Evolutionary conservation across 495 filamentous ascomycete species (phyloP).

Genomic region (Acidomyces sp.): DNA sequence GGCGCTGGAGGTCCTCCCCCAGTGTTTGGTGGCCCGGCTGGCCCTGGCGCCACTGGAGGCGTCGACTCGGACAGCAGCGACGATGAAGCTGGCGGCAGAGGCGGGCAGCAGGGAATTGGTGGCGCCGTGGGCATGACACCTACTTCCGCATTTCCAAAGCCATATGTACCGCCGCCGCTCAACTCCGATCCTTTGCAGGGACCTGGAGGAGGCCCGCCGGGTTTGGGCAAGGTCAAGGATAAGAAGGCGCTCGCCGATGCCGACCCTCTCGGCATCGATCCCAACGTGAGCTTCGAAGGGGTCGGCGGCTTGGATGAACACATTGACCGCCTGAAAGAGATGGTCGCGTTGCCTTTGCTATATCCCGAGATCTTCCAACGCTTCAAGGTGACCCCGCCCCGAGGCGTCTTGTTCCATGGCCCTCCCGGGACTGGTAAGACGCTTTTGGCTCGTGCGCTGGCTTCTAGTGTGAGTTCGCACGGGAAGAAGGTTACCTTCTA

Average conservation of each 20-base stretch:
- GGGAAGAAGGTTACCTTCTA: constrained; percentile 94
- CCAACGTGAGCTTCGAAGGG: constrained; percentile 79
- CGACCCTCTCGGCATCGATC: constrained; percentile 83
- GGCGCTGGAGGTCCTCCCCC: constrained; percentile 58
- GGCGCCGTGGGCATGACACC: constrained; percentile 63
- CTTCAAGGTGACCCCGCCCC: constrained; percentile 83
- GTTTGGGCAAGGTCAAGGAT: constrained; percentile 82
- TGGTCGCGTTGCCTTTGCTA: constrained; percentile 84
- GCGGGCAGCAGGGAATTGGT: constrained; percentile 34
- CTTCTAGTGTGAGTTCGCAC: constrained; percentile 64
- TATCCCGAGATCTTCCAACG: constrained; percentile 91
- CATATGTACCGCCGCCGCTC: constrained; percentile 49
- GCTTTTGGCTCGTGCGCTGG: constrained; percentile 77
- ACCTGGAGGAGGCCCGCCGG: constrained; percentile 56
- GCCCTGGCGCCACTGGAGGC: constrained; percentile 58
- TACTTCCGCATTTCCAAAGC: constrained; percentile 47
- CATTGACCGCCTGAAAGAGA: constrained; percentile 93
- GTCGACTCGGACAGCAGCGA: constrained; percentile 94
- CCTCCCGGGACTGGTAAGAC: constrained; percentile 98
- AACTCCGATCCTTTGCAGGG: constrained; percentile 50
- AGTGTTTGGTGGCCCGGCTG: constrained; percentile 65
- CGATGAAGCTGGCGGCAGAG: constrained; percentile 50
- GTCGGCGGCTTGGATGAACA: constrained; percentile 85
- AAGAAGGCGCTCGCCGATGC: constrained; percentile 72
- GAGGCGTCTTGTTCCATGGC: constrained; percentile 91